These are phyloP conservation scores for Dictyostelium firmibasis DNA, from an alignment of 78 protist species.

Conservation along the genomic window DNA sequence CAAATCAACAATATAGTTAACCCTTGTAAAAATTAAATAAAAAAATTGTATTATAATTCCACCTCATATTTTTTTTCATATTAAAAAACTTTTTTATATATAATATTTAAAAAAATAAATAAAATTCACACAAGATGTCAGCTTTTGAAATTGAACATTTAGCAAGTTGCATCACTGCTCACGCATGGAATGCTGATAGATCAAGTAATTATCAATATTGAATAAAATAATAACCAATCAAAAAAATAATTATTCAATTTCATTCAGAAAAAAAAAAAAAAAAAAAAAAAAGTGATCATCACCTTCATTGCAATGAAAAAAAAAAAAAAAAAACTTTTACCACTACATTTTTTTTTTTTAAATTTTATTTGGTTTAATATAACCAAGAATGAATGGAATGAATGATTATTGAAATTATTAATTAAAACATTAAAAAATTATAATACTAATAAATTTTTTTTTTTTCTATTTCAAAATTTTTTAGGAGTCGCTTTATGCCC, in stretches of 20 bases:
- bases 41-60: conserved; percentile 11
- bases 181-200: conserved; percentile 92
- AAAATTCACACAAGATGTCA: conserved; percentile 24
- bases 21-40: conserved; percentile 17
- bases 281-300: neutral
- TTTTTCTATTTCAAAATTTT: neutral
- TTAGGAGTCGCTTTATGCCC: conserved; percentile 95
- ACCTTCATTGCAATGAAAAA: neutral
- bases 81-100: neutral
- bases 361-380: no score
- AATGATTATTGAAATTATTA: neutral
- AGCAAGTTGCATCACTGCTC: conserved; percentile 82
- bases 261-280: neutral
- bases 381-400: neutral
- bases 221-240: neutral
- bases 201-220: conserved; percentile 70
- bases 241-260: neutral
- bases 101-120: neutral
- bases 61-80: neutral
- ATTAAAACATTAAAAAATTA: neutral
- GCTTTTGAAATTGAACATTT: conserved; percentile 66
- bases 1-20: neutral
- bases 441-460: neutral
- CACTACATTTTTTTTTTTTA: neutral
- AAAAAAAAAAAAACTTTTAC: neutral